phyloP scores from a whole-genome alignment of 164 flowering plant species.

The Aristolochia californica region DNA sequence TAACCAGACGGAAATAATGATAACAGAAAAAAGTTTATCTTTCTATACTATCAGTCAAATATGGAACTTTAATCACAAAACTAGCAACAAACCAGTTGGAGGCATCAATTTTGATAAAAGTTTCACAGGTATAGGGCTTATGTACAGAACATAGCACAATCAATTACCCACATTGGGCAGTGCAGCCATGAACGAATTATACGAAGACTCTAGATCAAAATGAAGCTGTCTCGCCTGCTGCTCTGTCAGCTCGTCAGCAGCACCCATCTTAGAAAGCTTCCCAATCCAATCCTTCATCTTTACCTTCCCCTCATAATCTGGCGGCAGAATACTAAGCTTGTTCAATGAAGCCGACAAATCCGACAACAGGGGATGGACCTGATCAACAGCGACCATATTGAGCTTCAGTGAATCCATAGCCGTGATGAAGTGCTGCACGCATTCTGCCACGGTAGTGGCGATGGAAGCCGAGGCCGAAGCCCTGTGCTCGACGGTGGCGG shows the following conservation, averaged over 20 bases:
- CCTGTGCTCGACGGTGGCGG: slow-evolving; percentile 89
- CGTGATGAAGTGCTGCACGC: slow-evolving; percentile 84
- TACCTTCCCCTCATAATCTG: slow-evolving; percentile 75
- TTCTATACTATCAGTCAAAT: no score
- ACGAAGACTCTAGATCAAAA: slow-evolving; percentile 90
- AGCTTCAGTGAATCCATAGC: slow-evolving; percentile 88
- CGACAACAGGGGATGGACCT: slow-evolving; percentile 72
- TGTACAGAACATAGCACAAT: background rate
- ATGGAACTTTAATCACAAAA: no score
- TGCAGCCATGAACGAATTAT: slow-evolving; percentile 94
- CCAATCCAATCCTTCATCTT: slow-evolving; percentile 91
- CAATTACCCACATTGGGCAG: slow-evolving; percentile 58
- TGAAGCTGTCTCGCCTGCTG: slow-evolving; percentile 94
- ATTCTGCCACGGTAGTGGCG: slow-evolving; percentile 68
- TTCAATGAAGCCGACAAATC: slow-evolving; percentile 62
- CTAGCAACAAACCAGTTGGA: no score
- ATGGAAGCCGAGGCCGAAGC: slow-evolving; percentile 41
- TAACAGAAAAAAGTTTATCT: no score
- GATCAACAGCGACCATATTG: slow-evolving; percentile 88
- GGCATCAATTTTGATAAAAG: no score
- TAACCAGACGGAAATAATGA: no score
- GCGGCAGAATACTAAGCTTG: slow-evolving; percentile 57
- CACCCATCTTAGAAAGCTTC: slow-evolving; percentile 85
- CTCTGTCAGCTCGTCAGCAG: slow-evolving; percentile 90
- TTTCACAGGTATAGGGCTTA: no score